Evolutionary conservation across 352 stramenopile species (phyloP).

Genomic region (Pythium guiyangense): DNA sequence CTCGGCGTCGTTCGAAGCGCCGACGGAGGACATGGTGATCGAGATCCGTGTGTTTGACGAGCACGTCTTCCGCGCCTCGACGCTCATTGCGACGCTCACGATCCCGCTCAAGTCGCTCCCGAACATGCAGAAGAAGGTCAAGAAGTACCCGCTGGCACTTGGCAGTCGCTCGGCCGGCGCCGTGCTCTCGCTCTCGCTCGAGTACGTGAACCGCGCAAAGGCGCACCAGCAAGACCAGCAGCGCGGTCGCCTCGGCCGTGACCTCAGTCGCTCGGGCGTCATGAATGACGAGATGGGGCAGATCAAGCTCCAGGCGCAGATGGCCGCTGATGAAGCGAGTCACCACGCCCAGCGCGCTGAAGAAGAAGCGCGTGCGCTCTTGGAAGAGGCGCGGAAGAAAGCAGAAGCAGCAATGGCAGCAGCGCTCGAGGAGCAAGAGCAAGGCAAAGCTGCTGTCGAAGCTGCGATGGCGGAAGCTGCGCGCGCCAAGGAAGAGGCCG

Average conservation of each 20-base stretch:
- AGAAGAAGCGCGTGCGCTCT: slow-evolving; percentile 66
- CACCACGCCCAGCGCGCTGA: slow-evolving; percentile 62
- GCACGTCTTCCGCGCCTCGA: slow-evolving; percentile 70
- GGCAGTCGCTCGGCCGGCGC: slow-evolving; percentile 69
- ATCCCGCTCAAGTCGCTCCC: slow-evolving; percentile 78
- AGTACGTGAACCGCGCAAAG: slow-evolving; percentile 86
- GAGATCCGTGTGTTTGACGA: slow-evolving; percentile 83
- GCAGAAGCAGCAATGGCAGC: slow-evolving; percentile 79
- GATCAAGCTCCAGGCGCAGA: slow-evolving; percentile 76
- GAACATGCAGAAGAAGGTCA: slow-evolving; percentile 82
- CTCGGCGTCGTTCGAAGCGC: slow-evolving; percentile 74
- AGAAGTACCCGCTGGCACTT: slow-evolving; percentile 80
- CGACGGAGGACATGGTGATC: slow-evolving; percentile 74
- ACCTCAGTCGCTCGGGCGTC: slow-evolving; percentile 48
- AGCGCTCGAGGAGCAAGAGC: slow-evolving; percentile 69
- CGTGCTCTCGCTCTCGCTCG: slow-evolving; percentile 68
- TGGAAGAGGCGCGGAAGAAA: slow-evolving; percentile 77
- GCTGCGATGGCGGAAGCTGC: slow-evolving; percentile 81
- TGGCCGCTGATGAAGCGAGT: slow-evolving; percentile 76
- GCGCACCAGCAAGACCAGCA: slow-evolving; percentile 71
- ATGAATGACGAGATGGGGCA: slow-evolving; percentile 87
- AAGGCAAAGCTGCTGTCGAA: slow-evolving; percentile 81
- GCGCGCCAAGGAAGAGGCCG: slow-evolving; percentile 70
- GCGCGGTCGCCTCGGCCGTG: slow-evolving; percentile 46
- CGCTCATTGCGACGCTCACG: slow-evolving; percentile 70